Conservation (phyloP, 148 eudicot species). For the Chenopodium berlandieri region DNA sequence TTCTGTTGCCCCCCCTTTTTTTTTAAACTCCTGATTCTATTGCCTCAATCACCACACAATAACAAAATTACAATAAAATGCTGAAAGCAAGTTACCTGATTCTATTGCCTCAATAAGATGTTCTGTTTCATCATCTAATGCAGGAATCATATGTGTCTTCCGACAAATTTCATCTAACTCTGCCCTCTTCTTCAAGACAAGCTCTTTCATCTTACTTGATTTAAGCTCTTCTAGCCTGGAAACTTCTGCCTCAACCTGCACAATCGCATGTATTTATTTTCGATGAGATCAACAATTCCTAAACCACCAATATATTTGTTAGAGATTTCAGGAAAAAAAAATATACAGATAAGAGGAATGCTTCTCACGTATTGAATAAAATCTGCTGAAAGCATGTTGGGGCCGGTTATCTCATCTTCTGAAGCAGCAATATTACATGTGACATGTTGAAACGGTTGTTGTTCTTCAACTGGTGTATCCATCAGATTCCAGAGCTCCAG, state of each 20-base stretch:
- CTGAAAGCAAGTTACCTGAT: conserved; percentile 46
- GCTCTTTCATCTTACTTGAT: conserved; percentile 90
- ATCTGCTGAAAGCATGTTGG: conserved; percentile 69
- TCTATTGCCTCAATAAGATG: conserved; percentile 66
- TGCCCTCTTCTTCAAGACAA: conserved; percentile 76
- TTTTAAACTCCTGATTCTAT: conserved; percentile 63
- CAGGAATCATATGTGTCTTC: conserved; percentile 71
- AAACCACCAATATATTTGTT: background rate
- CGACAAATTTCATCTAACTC: conserved; percentile 84
- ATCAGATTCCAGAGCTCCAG: conserved; percentile 79
- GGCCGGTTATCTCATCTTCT: conserved; percentile 66
- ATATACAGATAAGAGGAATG: conserved; percentile 1
- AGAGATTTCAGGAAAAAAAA: background rate
- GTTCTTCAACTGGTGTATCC: conserved; percentile 86
- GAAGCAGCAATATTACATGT: conserved; percentile 75
- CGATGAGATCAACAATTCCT: background rate
- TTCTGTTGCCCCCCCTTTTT: conserved; percentile 49
- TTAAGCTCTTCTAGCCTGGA: conserved; percentile 80
- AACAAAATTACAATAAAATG: background rate
- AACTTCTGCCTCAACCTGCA: conserved; percentile 86
- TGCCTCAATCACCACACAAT: conserved; percentile 38
- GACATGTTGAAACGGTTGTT: conserved; percentile 67
- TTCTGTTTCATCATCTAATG: conserved; percentile 53
- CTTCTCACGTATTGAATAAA: conserved; percentile 54
- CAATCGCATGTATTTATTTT: background rate